A percentile compares a stretch with the other conserved stretches of the same genome.
Conservation (phyloP, 768 basidiomycete species). For the Ephemerocybe angulata region DNA sequence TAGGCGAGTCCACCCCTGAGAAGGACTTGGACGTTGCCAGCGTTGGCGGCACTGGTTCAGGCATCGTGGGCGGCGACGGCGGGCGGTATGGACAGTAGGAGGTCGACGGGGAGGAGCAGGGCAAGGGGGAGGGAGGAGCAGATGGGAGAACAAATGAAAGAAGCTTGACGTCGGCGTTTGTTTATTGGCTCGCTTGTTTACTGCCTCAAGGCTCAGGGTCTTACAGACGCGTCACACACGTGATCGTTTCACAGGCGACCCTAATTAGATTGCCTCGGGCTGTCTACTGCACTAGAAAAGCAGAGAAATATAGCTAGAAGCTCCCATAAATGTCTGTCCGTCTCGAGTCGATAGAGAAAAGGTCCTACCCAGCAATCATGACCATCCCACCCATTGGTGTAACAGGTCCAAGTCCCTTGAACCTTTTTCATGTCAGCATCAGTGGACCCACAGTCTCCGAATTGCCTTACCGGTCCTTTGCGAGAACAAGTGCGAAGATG, state of each 20-base stretch:
- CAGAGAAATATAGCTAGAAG: constrained; percentile 14
- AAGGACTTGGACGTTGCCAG: constrained; percentile 24
- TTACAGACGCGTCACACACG: constrained; percentile 36
- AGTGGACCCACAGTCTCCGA: neutral
- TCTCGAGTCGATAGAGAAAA: neutral
- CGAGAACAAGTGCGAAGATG: constrained; percentile 53
- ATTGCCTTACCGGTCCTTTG: constrained; percentile 35
- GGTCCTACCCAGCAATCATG: constrained; percentile 65
- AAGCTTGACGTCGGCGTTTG: neutral
- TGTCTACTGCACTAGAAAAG: constrained; percentile 5
- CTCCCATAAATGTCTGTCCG: neutral
- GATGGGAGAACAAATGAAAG: constrained; percentile 1
- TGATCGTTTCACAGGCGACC: constrained; percentile 20
- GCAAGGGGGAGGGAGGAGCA: constrained; percentile 8
- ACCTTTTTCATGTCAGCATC: constrained; percentile 16
- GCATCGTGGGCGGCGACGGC: constrained; percentile 8
- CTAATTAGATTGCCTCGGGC: neutral
- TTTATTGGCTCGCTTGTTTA: constrained; percentile 28
- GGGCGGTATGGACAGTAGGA: constrained; percentile 4
- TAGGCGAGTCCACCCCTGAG: constrained; percentile 25
- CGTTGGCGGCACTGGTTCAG: constrained; percentile 9
- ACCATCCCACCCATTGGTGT: constrained; percentile 63
- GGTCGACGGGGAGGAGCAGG: neutral
- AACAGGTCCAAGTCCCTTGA: constrained; percentile 56
- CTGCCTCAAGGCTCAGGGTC: constrained; percentile 34